Conservation (phyloP, 2,329 filamentous ascomycete genomes). For the Trichoderma harzianum region DNA sequence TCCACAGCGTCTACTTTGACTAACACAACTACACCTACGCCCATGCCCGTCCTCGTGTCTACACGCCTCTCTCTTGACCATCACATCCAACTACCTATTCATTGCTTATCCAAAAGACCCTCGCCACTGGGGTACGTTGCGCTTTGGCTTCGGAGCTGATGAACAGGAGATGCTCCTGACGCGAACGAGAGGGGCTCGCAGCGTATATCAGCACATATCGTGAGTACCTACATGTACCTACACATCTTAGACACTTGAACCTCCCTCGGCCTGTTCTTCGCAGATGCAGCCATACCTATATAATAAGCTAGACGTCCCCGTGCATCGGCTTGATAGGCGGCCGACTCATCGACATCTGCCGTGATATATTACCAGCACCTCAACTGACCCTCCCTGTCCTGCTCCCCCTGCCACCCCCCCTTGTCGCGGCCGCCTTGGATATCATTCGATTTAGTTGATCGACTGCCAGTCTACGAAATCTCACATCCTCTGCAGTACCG, state of each 20-base stretch:
- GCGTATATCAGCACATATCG: not conserved
- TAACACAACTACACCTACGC: not conserved
- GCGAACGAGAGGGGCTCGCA: not conserved
- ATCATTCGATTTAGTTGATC: conserved; percentile 11
- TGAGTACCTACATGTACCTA: not conserved
- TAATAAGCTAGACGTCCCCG: conserved; percentile 7
- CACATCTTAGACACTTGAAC: not conserved
- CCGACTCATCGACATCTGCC: conserved; percentile 7
- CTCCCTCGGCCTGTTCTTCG: not conserved
- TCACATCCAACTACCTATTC: not conserved
- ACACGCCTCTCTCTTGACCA: not conserved
- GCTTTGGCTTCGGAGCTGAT: not conserved
- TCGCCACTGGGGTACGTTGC: not conserved
- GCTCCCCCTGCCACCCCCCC: not conserved
- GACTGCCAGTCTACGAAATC: not conserved
- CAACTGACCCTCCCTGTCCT: not conserved
- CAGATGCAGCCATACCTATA: not conserved
- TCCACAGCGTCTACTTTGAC: not conserved
- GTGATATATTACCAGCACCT: conserved; percentile 9
- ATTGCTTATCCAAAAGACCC: not conserved
- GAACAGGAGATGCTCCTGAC: not conserved
- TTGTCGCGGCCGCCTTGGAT: not conserved
- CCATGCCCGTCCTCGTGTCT: not conserved
- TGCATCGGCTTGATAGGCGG: conserved; percentile 4
- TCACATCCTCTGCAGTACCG: conserved; percentile 4